Conservation (phyloP, 2,329 filamentous ascomycete genomes). For the Penicillium polonicum region DNA sequence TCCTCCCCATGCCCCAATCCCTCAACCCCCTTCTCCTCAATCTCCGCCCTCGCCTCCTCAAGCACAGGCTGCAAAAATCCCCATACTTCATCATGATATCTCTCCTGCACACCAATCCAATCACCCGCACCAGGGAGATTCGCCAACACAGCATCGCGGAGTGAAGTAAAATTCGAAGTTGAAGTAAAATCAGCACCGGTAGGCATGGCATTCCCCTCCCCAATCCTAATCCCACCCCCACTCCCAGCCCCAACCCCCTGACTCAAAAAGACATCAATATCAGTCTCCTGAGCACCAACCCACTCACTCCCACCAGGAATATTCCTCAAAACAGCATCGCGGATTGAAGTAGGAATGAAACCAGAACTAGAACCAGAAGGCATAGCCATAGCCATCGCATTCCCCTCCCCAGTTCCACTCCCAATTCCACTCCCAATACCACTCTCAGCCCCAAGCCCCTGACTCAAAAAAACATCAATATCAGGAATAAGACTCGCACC, state of each 20-base stretch:
- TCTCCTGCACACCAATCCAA: conserved; percentile 38
- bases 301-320: conserved; percentile 35
- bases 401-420: not conserved
- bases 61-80: conserved; percentile 60
- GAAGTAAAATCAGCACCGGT: not conserved
- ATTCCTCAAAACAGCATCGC: conserved; percentile 32
- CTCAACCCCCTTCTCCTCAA: conserved; percentile 41
- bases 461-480: conserved; percentile 32
- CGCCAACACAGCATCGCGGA: conserved; percentile 32
- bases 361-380: not conserved
- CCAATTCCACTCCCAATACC: not conserved
- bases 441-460: not conserved
- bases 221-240: not conserved
- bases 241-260: not conserved
- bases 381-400: not conserved
- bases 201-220: not conserved
- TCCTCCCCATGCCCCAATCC: conserved; percentile 18
- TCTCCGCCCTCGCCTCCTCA: conserved; percentile 56
- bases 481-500: conserved; percentile 34
- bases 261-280: conserved; percentile 33
- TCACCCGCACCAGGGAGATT: conserved; percentile 34
- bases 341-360: conserved; percentile 19
- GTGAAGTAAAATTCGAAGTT: conserved; percentile 7
- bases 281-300: conserved; percentile 38
- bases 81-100: conserved; percentile 63